Base-by-base conservation (phyloP, 345 rosid species). In the Ceriops zippeliana region DNA sequence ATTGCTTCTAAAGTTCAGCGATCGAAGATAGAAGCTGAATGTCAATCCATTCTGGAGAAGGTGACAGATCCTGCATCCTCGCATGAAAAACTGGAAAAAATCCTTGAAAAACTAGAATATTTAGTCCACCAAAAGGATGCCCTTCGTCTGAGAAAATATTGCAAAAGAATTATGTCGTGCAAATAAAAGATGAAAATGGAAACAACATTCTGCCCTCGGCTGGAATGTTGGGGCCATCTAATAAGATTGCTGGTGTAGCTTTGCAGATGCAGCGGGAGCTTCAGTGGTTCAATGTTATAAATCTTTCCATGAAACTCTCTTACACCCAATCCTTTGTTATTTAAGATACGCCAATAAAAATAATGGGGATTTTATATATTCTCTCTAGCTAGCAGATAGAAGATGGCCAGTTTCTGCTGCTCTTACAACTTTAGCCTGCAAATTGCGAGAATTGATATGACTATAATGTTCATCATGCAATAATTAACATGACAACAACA, bases 191-290 rank as follows among this genome's bases (percentile, higher is more conserved):
- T 15, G 0, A 16, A 1, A 1, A 9, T 0, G 53, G 21, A 1
- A 6, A 11, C 22, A 71, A 7, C 56, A 42, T 71, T 6, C 52
- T 76, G 59, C 79, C 67, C 32, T n/a, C 47, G 1, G 80, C 70
- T 1, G 75, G 37, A 17, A 21, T 0, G n/a, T 37, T 37, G 13
- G 37, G 2, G n/a, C 80, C 80, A 31, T 61, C 70, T 0, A 37
- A 24, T 24, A 24, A 67, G 67, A 19, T 76, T 10, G 17, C 73
- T 3, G 76, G 80, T 63, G 66, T 76, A 16, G 78, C 78, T 21
- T 30, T 68, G 9, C 60, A 68, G 24, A 24, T 24, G 1, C 26
- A 24, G 26, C 26, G 1, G 26, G 26, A 24, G 26, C 26, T 24
- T 24, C 26, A 24, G 26, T 24, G 26, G 26, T 24, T 24, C 26